Base-by-base conservation (phyloP, 140 eudicot genomes). In the Anethum foeniculum region DNA sequence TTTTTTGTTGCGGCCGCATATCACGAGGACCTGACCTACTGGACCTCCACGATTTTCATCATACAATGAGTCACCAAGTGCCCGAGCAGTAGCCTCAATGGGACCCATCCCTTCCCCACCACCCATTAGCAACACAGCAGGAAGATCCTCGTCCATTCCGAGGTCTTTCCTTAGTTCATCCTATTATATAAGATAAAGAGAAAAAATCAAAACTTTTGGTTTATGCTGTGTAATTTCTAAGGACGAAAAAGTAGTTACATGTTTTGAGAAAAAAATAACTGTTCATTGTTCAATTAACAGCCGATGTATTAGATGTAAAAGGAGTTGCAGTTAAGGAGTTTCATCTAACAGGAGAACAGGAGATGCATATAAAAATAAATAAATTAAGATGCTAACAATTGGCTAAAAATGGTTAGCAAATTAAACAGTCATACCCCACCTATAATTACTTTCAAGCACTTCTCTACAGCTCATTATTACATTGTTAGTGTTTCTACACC, bases 51-150 rank as follows among this genome's bases (percentile, higher is more conserved):
- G 89, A 81, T 85, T 87, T 74, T 89, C 97, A 80, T 95, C 92
- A 81, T 82, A 95, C 64, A 95, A 84, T 18, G 97, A 90, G 18
- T 89, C 79, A 18, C 87, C 92, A 52, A 95, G 90, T 46, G 97
- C 99, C 80, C 87, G 89, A 9, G 97, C 97, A 0, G 99, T 95
- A 30, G 97, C 97, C 86, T 95, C 97, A 54, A 95, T 92, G 80
- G 99, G 99, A 27, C 99, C 99, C 99, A 95, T 95, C 76, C 99
- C 99, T 88, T 95, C 99, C 68, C 99, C 99, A 80, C 99, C 99
- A 54, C 99, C 99, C 97, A 95, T 95, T 48, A 95, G 81, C 86
- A 95, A 81, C 47, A 91, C 97, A 18, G 97, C 93, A 41, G 97
- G 99, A 6, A 95, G 97, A 64, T 91, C 87, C 85, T 92, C 97